Percentiles rank a stretch among this genome's conserved stretches.
Conservation (phyloP, 768 basidiomycete species). For the Mycena rebaudengoi region DNA sequence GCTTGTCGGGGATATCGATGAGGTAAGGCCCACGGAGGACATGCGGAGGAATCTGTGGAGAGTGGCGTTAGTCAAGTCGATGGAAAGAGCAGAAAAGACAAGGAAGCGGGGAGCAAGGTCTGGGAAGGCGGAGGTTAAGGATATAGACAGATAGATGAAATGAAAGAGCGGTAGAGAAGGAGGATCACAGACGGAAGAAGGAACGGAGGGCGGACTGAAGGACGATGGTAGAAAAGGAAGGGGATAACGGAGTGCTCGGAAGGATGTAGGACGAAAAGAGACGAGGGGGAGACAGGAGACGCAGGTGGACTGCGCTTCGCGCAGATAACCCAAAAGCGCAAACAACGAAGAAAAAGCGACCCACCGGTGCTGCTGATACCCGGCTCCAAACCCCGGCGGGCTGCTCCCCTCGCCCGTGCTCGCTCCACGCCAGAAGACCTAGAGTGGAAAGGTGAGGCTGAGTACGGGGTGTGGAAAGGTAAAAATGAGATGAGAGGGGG, state of each 20-base stretch:
- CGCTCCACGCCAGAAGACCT: constrained; percentile 97
- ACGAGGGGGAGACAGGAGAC: too few relatives aligned
- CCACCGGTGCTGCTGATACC: constrained; percentile 89
- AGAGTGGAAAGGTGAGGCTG: too few relatives aligned
- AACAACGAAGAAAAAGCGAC: too few relatives aligned
- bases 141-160: constrained; percentile 32
- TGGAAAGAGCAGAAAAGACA: neutral
- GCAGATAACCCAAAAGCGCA: too few relatives aligned
- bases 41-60: constrained; percentile 71
- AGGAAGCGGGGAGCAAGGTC: neutral
- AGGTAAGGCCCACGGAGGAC: constrained; percentile 56
- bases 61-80: neutral
- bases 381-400: constrained; percentile 81
- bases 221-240: neutral
- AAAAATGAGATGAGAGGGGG: too few relatives aligned
- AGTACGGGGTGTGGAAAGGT: too few relatives aligned
- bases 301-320: too few relatives aligned
- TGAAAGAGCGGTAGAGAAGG: neutral
- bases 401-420: constrained; percentile 94
- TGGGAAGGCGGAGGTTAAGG: neutral
- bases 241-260: too few relatives aligned
- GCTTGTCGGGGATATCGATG: neutral
- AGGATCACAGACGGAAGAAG: neutral
- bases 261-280: too few relatives aligned
- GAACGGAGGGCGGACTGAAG: constrained; percentile 40